Base-by-base conservation (phyloP, 2,329 filamentous ascomycete species). In the Plenodomus biglobosus region DNA sequence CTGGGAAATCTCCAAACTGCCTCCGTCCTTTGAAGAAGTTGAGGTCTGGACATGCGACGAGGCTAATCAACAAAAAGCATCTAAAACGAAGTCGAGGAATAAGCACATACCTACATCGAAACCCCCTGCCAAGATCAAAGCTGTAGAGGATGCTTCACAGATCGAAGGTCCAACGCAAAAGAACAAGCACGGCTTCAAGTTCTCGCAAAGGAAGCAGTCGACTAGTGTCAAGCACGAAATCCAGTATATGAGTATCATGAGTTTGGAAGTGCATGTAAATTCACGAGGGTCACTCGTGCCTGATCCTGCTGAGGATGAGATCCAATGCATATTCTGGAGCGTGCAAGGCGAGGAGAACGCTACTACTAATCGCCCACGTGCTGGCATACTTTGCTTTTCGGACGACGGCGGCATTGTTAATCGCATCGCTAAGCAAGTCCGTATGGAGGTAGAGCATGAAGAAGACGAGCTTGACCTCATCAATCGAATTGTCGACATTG, bases 191-290 rank as follows among this genome's bases (percentile, higher is more conserved):
- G 90, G 87, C 0, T 92, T 92, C 76, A 94, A 92, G 66, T 95
- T 88, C 68, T 90, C 87, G 0, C 90, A 92, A 58, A 88, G 85
- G 64, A 80, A 81, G 52, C 83, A 85, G 57, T 85, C 85, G 1
- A 88, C 86, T 0, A 90, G 85, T 57, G 85, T 95, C 16, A 83
- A 90, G 62, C 88, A 92, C 57, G 90, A 95, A 69, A 85, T 84
- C 2, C 88, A 94, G 59, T 95, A 96, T 69, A 97, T 99, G 94
- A 96, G 89, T 59, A 90, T 87, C 16, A 92, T 99, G 89, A 95
- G 91, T 58, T 73, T 99, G 6, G 94, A 99, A 68, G 75, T 97
- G 3, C 92, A 99, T 66, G 86, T 95, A 53, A 96, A 95, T 60
- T 94, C 88, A 3, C 82, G 92, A 46, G 90, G 84, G 6, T 85